A percentile compares a stretch with the other conserved stretches of the same genome.
phyloP scores from a whole-genome alignment of 108 stramenopile species.

The Epithemia pelagica region DNA sequence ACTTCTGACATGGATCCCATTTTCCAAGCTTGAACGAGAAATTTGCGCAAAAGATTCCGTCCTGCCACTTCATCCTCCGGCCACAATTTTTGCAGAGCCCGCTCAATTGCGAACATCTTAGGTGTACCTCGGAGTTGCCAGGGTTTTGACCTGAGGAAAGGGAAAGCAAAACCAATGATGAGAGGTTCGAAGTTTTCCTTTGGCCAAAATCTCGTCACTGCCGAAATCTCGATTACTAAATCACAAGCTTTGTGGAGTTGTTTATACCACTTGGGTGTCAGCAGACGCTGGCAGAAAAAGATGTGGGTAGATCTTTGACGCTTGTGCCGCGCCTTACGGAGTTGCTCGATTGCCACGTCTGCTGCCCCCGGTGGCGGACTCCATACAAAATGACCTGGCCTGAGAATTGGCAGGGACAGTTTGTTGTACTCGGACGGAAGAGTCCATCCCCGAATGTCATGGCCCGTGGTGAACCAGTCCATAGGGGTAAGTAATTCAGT shows the following conservation, averaged over 20 bases:
- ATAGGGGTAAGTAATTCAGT: background rate
- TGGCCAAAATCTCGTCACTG: background rate
- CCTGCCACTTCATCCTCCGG: background rate
- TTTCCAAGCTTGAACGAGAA: background rate
- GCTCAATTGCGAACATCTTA: constrained; percentile 1
- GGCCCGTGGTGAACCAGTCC: background rate
- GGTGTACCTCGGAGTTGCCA: constrained; percentile 14
- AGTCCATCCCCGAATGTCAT: background rate
- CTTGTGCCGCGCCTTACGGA: constrained; percentile 12
- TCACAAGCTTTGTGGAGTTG: constrained; percentile 1
- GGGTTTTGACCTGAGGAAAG: constrained; percentile 8
- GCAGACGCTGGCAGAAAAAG: constrained; percentile 10
- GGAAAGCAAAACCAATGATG: constrained; percentile 10
- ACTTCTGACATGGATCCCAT: background rate
- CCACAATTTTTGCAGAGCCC: constrained; percentile 6
- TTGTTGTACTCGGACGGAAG: background rate
- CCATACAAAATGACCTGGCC: background rate
- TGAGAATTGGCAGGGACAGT: background rate
- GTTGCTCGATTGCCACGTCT: constrained; percentile 6
- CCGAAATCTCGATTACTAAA: constrained; percentile 4
- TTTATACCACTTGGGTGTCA: constrained; percentile 3
- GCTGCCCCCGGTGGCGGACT: constrained; percentile 8
- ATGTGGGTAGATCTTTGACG: constrained; percentile 2
- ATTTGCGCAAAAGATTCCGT: background rate
- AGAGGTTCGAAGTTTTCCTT: constrained; percentile 1